Percentiles rank a stretch among this genome's conserved stretches.
Evolutionary conservation across 2,329 filamentous ascomycete genomes (phyloP).

Genomic region (Monilinia vaccinii-corymbosi): DNA sequence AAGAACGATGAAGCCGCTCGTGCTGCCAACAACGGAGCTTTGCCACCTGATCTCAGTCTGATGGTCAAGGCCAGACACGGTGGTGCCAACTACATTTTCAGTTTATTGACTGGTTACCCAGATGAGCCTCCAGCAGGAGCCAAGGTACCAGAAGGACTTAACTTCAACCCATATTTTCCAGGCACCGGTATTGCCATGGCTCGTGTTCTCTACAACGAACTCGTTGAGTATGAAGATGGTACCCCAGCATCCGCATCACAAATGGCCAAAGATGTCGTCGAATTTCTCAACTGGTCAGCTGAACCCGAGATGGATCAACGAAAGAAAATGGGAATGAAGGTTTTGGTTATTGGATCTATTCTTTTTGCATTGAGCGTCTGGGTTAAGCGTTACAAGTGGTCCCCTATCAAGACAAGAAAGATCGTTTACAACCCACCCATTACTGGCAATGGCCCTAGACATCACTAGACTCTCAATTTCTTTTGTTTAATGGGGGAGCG

Average conservation of each 20-base stretch:
- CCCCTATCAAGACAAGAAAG: constrained; percentile 91
- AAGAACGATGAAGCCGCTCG: constrained; percentile 98
- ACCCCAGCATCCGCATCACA: constrained; percentile 92
- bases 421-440: constrained; percentile 72
- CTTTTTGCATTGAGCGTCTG: constrained; percentile 85
- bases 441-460: constrained; percentile 4
- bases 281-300: constrained; percentile 98
- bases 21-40: constrained; percentile 95
- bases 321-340: constrained; percentile 99
- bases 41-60: constrained; percentile 93
- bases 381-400: constrained; percentile 99
- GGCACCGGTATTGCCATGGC: constrained; percentile 98
- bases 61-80: constrained; percentile 97
- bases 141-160: constrained; percentile 76
- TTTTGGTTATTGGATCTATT: constrained; percentile 67
- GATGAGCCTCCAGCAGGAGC: constrained; percentile 91
- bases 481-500: constrained; percentile 18
- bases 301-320: constrained; percentile 99
- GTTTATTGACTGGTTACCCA: constrained; percentile 90
- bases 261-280: constrained; percentile 98
- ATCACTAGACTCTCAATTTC: constrained; percentile 23
- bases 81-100: constrained; percentile 98
- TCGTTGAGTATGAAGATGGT: constrained; percentile 96
- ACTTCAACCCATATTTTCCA: constrained; percentile 99
- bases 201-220: constrained; percentile 92